phyloP scores from a whole-genome alignment of 208 protist species.

The Balamuthia mandrillaris region DNA sequence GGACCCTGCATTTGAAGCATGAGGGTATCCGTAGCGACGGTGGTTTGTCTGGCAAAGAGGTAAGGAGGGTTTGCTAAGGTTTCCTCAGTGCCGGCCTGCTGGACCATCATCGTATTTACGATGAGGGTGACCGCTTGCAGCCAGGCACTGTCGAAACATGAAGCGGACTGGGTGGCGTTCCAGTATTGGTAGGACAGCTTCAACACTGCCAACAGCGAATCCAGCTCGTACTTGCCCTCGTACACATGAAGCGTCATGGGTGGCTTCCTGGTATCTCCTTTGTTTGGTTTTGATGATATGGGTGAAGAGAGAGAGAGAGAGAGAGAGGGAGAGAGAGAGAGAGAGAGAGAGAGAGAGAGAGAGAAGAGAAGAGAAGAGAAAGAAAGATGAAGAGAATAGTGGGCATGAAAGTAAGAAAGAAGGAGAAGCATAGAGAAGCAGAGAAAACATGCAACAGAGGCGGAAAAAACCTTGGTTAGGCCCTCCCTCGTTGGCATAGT shows the following conservation, averaged over 20 bases:
- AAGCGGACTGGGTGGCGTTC: background rate
- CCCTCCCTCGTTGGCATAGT: background rate
- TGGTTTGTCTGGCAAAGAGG: background rate
- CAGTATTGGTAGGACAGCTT: slow-evolving; percentile 17
- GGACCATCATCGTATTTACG: background rate
- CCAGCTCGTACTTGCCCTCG: slow-evolving; percentile 62
- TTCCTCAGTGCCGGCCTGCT: background rate
- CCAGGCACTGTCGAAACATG: slow-evolving; percentile 24
- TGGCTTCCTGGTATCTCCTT: too few relatives aligned
- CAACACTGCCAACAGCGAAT: slow-evolving; percentile 42
- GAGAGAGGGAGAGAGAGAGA: too few relatives aligned
- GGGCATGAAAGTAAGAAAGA: background rate
- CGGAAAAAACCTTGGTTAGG: background rate
- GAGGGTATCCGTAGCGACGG: slow-evolving; percentile 5
- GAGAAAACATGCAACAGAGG: background rate
- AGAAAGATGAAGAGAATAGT: background rate
- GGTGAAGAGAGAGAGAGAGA: too few relatives aligned
- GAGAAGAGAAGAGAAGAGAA: too few relatives aligned
- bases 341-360: too few relatives aligned
- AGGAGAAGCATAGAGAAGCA: background rate
- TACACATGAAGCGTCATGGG: slow-evolving; percentile 36
- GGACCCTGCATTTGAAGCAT: background rate
- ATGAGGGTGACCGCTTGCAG: slow-evolving; percentile 5
- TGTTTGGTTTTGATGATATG: too few relatives aligned
- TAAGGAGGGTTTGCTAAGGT: background rate